Conservation (phyloP, 2,329 filamentous ascomycete genomes). For the Pezicula neosporulosa region DNA sequence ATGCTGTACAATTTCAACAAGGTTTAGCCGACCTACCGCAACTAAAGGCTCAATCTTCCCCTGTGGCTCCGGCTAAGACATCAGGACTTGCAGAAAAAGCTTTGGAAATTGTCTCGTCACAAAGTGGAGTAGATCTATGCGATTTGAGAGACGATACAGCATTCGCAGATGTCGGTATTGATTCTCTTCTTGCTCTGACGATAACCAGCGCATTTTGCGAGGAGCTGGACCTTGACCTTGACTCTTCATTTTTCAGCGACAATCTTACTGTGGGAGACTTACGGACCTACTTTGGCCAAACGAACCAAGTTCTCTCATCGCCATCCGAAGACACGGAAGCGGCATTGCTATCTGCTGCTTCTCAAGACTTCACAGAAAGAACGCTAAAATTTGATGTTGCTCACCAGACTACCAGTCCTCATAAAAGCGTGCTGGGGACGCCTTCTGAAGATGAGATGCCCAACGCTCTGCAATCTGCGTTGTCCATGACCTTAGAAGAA, state of each 20-base stretch:
- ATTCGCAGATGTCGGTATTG: slow-evolving; percentile 53
- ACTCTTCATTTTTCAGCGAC: slow-evolving; percentile 48
- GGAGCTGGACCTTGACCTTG: slow-evolving; percentile 48
- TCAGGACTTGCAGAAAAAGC: slow-evolving; percentile 52
- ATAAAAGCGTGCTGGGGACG: no score
- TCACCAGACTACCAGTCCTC: no score
- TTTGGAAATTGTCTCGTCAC: slow-evolving; percentile 55
- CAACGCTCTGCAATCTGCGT: no score
- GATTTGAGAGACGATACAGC: slow-evolving; percentile 51
- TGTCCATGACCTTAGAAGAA: no score
- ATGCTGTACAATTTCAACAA: neutral
- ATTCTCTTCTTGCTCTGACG: slow-evolving; percentile 54
- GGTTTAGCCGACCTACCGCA: slow-evolving; percentile 12
- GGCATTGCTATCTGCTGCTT: neutral
- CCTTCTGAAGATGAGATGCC: no score
- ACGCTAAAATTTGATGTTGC: neutral
- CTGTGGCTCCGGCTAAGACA: slow-evolving; percentile 45
- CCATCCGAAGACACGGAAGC: neutral
- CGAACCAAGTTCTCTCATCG: neutral
- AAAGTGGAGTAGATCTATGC: slow-evolving; percentile 48
- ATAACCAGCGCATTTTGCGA: slow-evolving; percentile 52
- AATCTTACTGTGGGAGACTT: slow-evolving; percentile 48
- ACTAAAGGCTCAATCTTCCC: neutral
- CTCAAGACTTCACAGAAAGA: neutral
- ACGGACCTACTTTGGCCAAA: neutral